A percentile compares a stretch with the other conserved stretches of the same genome.
phyloP scores from a whole-genome alignment of 2,329 filamentous ascomycete species.

The Clonostachys byssicola region DNA sequence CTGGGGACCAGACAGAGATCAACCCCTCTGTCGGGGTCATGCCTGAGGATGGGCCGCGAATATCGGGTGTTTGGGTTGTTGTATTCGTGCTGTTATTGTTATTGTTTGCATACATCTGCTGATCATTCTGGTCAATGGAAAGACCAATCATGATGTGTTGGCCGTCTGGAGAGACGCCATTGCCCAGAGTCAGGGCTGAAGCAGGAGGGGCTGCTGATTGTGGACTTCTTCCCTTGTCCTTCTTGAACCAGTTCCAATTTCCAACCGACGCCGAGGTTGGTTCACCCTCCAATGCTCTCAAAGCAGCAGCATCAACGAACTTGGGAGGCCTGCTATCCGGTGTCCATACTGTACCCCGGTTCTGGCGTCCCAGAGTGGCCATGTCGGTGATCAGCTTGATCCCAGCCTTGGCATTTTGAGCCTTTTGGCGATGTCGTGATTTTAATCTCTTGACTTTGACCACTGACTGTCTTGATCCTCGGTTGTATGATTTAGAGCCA shows the following conservation, averaged over 20 bases:
- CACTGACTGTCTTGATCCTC: conserved; percentile 18
- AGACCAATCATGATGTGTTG: conserved; percentile 73
- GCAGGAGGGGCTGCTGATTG: conserved; percentile 17
- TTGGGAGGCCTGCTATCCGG: conserved; percentile 28
- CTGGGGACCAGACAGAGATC: conserved; percentile 57
- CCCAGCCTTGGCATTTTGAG: conserved; percentile 55
- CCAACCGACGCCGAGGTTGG: conserved; percentile 49
- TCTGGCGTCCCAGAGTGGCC: conserved; percentile 40
- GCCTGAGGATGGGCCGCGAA: neutral
- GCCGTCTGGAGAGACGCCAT: conserved; percentile 62
- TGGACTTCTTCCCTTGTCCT: conserved; percentile 23
- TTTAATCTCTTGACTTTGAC: conserved; percentile 42
- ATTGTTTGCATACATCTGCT: neutral
- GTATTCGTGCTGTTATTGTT: neutral
- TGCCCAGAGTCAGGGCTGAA: conserved; percentile 15
- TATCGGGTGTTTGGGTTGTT: neutral
- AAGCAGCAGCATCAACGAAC: conserved; percentile 55
- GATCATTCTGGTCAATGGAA: conserved; percentile 18
- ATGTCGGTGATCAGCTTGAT: conserved; percentile 71
- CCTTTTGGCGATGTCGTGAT: conserved; percentile 57
- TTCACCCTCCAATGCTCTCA: conserved; percentile 55
- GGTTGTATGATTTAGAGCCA: conserved; percentile 5
- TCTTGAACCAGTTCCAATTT: conserved; percentile 53
- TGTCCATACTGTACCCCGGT: conserved; percentile 8
- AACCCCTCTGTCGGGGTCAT: conserved; percentile 20